Base-by-base conservation (phyloP, 2,329 filamentous ascomycete genomes). In the Lizonia empirigonia region DNA sequence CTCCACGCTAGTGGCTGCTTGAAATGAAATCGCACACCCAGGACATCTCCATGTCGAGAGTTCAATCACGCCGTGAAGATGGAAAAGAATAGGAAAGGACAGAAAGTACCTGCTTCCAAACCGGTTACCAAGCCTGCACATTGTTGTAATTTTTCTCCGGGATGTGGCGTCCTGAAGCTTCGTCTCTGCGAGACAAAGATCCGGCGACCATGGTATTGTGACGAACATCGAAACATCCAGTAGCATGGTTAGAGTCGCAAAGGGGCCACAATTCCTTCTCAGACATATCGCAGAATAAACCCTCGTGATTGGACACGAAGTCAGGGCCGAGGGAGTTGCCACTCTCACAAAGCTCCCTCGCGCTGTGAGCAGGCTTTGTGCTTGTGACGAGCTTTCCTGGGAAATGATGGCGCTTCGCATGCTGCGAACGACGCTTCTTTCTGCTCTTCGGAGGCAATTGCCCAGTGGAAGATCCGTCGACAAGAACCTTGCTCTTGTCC, bases 261-360 rank as follows among this genome's bases (percentile, higher is more conserved):
- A 73, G 45, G 3, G 63, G 56, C 50, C 61, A 67, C 16, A 64
- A 34, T 34, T 61, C 49, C 39, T 66, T 64, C 7, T 53, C 47
- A 3, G 55, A 53, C 68, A 73, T 74, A 41, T 73, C 67, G 51
- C 70, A 74, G 50, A 69, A 73, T 6, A 68, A 13, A 3, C 55
- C 55, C 46, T 73, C 69, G 4, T 46, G 42, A 10, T 58, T 42
- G 7, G 68, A 71, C 19, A 70, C 67, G 20, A 71, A 66, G 44
- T 72, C 68, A 9, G 68, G 70, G 7, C 70, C 71, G 4, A 59
- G 51, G 24, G 68, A 70, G 5, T 50, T 65, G 6, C 50, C 27
- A 20, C 54, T 61, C 50, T 67, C 47, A 53, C 71, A 74, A 7
- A 74, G 59, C 40, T 63, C 55, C 10, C 44, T 62, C 12, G 70